These are phyloP conservation scores for Larix kaempferi DNA, from an alignment of 75 land plant genomes.

Conservation along the genomic window DNA sequence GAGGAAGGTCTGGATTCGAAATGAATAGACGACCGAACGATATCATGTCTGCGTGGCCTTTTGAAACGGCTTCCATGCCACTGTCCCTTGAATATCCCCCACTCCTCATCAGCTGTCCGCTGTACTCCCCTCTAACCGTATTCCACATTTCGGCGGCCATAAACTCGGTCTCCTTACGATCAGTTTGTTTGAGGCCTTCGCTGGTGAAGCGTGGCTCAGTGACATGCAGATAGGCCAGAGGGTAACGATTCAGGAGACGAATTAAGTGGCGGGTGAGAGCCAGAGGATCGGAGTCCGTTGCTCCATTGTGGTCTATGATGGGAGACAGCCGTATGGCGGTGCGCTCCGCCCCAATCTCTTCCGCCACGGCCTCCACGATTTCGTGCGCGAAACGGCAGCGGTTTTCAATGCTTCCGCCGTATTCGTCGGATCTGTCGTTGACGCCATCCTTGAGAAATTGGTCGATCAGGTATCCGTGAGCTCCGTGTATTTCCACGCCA, in stretches of 20 bases:
- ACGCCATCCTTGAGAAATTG: slow-evolving; percentile 89
- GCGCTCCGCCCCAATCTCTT: slow-evolving; percentile 50
- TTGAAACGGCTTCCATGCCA: slow-evolving; percentile 51
- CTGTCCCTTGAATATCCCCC: slow-evolving; percentile 69
- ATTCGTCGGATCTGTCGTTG: slow-evolving; percentile 71
- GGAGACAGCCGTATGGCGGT: slow-evolving; percentile 72
- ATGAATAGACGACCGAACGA: slow-evolving; percentile 73
- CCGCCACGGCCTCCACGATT: slow-evolving; percentile 36
- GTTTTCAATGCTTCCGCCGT: slow-evolving; percentile 68
- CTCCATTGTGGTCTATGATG: slow-evolving; percentile 74
- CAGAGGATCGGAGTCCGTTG: slow-evolving; percentile 59
- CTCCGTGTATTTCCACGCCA: slow-evolving; percentile 83
- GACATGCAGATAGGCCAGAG: slow-evolving; percentile 66
- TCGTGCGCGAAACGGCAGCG: slow-evolving; percentile 55
- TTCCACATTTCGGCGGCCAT: slow-evolving; percentile 13
- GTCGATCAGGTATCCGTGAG: slow-evolving; percentile 88
- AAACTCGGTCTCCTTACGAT: slow-evolving; percentile 29
- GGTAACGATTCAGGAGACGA: slow-evolving; percentile 34
- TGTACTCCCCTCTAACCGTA: slow-evolving; percentile 29
- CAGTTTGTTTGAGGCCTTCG: slow-evolving; percentile 34
- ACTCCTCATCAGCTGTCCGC: slow-evolving; percentile 57
- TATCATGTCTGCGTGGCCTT: slow-evolving; percentile 65
- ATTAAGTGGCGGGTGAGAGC: slow-evolving; percentile 49
- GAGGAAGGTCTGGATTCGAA: slow-evolving; percentile 69
- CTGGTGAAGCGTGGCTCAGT: slow-evolving; percentile 75